phyloP scores from a whole-genome alignment of 2,329 filamentous ascomycete species.

The Xylariaceae sp. region DNA sequence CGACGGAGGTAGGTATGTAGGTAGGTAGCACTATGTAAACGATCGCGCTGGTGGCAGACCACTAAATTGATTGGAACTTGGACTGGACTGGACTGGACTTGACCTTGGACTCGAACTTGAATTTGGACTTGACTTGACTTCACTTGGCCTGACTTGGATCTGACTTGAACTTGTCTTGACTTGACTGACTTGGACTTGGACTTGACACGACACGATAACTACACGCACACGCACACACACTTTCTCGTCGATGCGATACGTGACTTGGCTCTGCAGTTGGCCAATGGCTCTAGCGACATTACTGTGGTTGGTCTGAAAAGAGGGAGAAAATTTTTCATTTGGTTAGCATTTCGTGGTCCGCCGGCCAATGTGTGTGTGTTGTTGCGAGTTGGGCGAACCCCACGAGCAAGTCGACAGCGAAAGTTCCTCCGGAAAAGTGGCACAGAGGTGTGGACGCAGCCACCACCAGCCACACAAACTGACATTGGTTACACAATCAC shows the following conservation, averaged over 20 bases:
- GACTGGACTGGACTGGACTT: not conserved
- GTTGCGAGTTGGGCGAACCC: not conserved
- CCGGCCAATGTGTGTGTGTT: not conserved
- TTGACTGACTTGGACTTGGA: not conserved
- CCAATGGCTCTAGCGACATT: constrained; percentile 14
- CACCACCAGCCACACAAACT: constrained; percentile 16
- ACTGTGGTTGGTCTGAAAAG: not conserved
- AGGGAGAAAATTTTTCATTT: constrained; percentile 17
- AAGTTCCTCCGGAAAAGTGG: not conserved
- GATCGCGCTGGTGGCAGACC: constrained; percentile 11
- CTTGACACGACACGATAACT: constrained; percentile 17
- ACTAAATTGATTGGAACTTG: not conserved
- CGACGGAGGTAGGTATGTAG: not conserved
- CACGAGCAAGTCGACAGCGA: not conserved
- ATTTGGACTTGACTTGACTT: not conserved
- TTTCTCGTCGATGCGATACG: constrained; percentile 8
- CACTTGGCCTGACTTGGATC: not conserved
- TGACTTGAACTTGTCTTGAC: not conserved
- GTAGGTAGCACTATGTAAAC: constrained; percentile 1
- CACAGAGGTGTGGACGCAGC: constrained; percentile 4
- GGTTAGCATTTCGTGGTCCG: not conserved
- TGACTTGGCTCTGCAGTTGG: constrained; percentile 17
- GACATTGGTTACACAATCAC: not conserved
- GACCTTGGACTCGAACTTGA: constrained; percentile 3
- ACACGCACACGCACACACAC: constrained; percentile 9